Base-by-base conservation (phyloP, 164 flowering plant genomes). In the Vitis rotundifolia region DNA sequence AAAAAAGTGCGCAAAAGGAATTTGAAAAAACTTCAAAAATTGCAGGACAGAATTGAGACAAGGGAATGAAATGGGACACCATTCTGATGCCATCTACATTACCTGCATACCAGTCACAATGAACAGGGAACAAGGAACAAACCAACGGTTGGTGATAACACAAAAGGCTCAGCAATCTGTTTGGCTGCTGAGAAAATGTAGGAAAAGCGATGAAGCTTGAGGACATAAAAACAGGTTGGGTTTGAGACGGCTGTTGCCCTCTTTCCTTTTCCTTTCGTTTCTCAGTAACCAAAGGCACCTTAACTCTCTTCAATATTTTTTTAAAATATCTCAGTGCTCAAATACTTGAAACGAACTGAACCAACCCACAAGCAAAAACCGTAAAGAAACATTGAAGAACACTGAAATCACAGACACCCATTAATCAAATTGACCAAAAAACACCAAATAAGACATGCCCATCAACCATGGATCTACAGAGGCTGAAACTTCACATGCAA, bases 261-360 rank as follows among this genome's bases (percentile, higher is more conserved):
- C 49, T 28, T 62, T 62, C 44, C n/a, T 18, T 37, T 37, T 69
- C 18, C 22, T 26, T 18, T 13, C 18, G 13, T 61, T 69, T 70
- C 56, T 61, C 26, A 11, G 51, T 12, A 53, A 52, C 19, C 66
- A 70, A 37, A 70, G 29, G 44, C 5, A 62, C 29, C 61, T 47
- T 11, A 44, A 11, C 15, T 47, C 70, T 54, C 31, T 31, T 31
- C 19, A 55, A 1, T 10, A 5, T 8, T 19, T 22, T 22, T 22
- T 22, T 22, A 22, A 22, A 22, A 22, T 22, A 47, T 51, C 31
- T 29, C 63, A 48, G 49, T 57, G 22, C 4, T 14, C 63, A 26
- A 13, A 47, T 16, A 63, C 73, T 63, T 56, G 47, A 51, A n/a
- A 57, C 12, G 13, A 31, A 56, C 28, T 37, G 49, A 49, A 59